These are phyloP conservation scores for Zygotorulaspora chibaensis DNA, from an alignment of 805 yeast genomes.

Conservation along the genomic window DNA sequence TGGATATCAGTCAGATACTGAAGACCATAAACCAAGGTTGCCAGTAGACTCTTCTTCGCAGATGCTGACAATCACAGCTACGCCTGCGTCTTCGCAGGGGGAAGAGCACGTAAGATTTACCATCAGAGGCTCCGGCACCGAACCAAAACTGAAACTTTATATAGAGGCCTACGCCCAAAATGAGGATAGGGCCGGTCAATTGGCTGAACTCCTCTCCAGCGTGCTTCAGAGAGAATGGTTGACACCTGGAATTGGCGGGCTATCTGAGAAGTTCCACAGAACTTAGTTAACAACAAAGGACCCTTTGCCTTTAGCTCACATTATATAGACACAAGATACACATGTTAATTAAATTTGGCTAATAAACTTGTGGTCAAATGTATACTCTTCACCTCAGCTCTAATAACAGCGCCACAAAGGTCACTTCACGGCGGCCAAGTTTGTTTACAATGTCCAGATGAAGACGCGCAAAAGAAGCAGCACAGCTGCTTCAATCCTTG, in stretches of 20 bases:
- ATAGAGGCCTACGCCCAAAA: conserved; percentile 64
- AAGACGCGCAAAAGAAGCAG: too few relatives aligned
- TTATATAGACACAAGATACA: too few relatives aligned
- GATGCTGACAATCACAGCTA: conserved; percentile 72
- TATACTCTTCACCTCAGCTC: too few relatives aligned
- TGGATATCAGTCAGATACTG: conserved; percentile 73
- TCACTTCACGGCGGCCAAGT: too few relatives aligned
- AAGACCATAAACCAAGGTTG: conserved; percentile 52
- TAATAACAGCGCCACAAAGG: too few relatives aligned
- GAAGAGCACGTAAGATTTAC: conserved; percentile 62
- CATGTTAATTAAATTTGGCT: too few relatives aligned
- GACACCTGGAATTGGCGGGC: conserved; percentile 49
- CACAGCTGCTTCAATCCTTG: too few relatives aligned
- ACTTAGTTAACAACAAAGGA: background rate
- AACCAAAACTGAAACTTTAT: conserved; percentile 88
- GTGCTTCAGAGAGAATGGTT: conserved; percentile 61
- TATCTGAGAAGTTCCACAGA: conserved; percentile 17
- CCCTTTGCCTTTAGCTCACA: too few relatives aligned
- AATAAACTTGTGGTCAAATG: too few relatives aligned
- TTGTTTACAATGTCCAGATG: too few relatives aligned
- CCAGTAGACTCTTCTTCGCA: conserved; percentile 74
- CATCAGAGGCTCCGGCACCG: conserved; percentile 93
- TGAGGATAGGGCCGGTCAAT: conserved; percentile 43
- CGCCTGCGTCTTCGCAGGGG: conserved; percentile 15
- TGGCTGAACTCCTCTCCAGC: conserved; percentile 68